These are phyloP conservation scores for Sugiyamaella sp. DNA, from an alignment of 1,139 yeast species.

Conservation along the genomic window DNA sequence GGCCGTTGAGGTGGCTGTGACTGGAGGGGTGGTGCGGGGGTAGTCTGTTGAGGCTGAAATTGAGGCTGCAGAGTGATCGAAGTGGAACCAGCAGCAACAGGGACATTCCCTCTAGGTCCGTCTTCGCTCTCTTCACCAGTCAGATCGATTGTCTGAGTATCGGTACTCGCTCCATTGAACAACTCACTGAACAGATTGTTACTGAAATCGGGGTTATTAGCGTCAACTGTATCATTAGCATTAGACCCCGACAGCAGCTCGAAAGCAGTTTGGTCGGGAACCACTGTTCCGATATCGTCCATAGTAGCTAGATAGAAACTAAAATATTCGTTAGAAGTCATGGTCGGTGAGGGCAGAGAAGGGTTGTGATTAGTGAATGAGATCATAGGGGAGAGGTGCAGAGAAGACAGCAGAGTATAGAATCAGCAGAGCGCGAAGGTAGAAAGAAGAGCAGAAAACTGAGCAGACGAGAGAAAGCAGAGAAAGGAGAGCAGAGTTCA, in stretches of 20 bases:
- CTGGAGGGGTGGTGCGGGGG: background rate
- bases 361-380: too few relatives aligned
- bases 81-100: background rate
- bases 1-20: too few relatives aligned
- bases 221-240: background rate
- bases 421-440: too few relatives aligned
- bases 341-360: background rate
- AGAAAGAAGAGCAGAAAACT: too few relatives aligned
- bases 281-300: slow-evolving; percentile 1
- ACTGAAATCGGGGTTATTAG: slow-evolving; percentile 6
- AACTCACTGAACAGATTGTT: background rate
- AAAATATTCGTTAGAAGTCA: background rate
- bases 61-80: background rate
- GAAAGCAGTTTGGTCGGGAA: background rate
- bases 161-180: background rate
- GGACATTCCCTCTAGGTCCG: background rate
- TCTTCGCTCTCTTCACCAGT: background rate
- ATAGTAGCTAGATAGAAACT: background rate
- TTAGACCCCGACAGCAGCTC: background rate
- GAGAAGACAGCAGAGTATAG: too few relatives aligned
- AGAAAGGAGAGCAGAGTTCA: too few relatives aligned
- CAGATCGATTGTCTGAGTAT: slow-evolving; percentile 2
- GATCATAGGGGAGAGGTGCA: too few relatives aligned
- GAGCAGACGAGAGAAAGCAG: too few relatives aligned
- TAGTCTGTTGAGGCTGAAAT: background rate